Conservation (phyloP, 2,329 filamentous ascomycete species). For the Peltaster fructicola region DNA sequence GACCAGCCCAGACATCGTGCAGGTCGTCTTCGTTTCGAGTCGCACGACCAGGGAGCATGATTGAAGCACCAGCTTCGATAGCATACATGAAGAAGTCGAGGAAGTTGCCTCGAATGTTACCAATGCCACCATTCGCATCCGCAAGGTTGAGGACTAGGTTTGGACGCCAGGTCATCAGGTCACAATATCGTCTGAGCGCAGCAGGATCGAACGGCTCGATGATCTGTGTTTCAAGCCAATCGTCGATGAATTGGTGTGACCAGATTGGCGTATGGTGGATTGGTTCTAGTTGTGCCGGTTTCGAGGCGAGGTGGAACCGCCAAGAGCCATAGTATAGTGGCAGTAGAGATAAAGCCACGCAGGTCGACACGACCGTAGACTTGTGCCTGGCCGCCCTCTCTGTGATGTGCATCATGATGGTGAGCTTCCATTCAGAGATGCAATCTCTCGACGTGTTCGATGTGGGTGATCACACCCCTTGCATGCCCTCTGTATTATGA, state of each 20-base stretch:
- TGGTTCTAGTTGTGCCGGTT: too few relatives aligned
- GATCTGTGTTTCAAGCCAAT: constrained; percentile 12
- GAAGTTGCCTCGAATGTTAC: constrained; percentile 27
- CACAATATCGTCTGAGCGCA: constrained; percentile 17
- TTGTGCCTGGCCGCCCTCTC: too few relatives aligned
- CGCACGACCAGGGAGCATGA: constrained; percentile 9
- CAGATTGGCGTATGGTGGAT: constrained; percentile 6
- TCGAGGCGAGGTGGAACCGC: constrained; percentile 3
- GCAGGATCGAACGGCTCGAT: constrained; percentile 11
- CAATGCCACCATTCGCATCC: constrained; percentile 27
- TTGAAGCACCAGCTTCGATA: constrained; percentile 30
- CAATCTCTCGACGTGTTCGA: too few relatives aligned
- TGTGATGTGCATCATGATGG: too few relatives aligned
- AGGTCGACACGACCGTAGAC: too few relatives aligned
- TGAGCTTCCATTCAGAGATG: too few relatives aligned
- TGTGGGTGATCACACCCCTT: too few relatives aligned
- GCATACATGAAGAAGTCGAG: constrained; percentile 30
- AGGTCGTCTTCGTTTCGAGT: constrained; percentile 6
- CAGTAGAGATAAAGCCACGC: constrained; percentile 4
- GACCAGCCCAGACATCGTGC: constrained; percentile 11
- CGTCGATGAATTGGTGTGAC: constrained; percentile 11
- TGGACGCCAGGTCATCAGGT: constrained; percentile 22
- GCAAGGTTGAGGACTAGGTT: constrained; percentile 28
- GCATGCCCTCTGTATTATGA: too few relatives aligned
- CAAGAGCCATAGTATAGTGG: constrained; percentile 11